Conservation (phyloP, 1,284 basidiomycete genomes). For the Austroboletus rostrupii region DNA sequence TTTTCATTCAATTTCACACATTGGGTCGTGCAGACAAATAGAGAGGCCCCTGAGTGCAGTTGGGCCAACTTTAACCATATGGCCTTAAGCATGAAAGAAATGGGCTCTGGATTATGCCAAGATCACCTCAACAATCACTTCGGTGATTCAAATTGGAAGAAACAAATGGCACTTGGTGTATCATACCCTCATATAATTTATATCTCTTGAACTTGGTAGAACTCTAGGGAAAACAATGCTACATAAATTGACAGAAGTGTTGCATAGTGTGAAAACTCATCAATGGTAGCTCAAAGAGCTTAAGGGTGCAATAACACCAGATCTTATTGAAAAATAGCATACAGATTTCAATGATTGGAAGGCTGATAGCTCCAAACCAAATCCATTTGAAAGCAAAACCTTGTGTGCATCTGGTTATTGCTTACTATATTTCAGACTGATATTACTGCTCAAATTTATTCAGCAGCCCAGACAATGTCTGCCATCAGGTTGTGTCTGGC, state of each 20-base stretch:
- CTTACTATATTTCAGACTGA: no score
- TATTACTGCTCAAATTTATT: not conserved
- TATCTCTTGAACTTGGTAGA: not conserved
- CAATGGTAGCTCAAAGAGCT: not conserved
- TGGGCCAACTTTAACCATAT: slow-evolving; percentile 7
- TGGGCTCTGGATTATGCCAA: not conserved
- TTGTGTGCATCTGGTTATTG: not conserved
- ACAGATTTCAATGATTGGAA: not conserved
- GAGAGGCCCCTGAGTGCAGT: slow-evolving; percentile 4
- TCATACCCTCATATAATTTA: not conserved
- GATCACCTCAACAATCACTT: slow-evolving; percentile 5
- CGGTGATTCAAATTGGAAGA: slow-evolving; percentile 7
- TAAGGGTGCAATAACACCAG: no score
- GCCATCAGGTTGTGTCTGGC: not conserved
- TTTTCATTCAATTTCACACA: slow-evolving; percentile 7
- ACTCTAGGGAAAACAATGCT: no score
- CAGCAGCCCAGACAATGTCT: not conserved
- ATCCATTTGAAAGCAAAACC: not conserved
- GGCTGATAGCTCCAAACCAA: not conserved
- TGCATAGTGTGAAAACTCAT: no score
- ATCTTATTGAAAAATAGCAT: not conserved
- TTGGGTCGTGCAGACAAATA: slow-evolving; percentile 3
- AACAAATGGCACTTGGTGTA: not conserved
- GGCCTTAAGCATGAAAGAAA: slow-evolving; percentile 2
- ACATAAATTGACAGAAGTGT: no score